A percentile compares a stretch with the other conserved stretches of the same genome.
phyloP scores from a whole-genome alignment of 805 yeast genomes.

The Candida alai region DNA sequence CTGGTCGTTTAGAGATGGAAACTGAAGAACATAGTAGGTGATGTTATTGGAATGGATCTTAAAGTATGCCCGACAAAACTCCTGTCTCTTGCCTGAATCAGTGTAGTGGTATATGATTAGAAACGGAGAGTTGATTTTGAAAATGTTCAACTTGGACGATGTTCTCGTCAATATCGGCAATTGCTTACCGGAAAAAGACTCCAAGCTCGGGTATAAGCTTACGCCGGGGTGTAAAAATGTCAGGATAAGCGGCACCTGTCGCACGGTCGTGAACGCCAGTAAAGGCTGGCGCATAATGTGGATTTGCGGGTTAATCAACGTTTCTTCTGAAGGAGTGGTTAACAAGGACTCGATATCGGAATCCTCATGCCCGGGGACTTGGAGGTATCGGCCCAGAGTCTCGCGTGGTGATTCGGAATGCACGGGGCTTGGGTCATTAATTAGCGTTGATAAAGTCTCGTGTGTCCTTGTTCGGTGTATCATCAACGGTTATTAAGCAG shows the following conservation, averaged over 20 bases:
- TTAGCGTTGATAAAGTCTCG: conserved; percentile 7
- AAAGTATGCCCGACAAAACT: conserved; percentile 28
- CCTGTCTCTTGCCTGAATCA: conserved; percentile 13
- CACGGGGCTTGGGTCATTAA: not conserved
- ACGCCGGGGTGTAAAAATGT: conserved; percentile 16
- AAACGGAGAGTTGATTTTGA: conserved; percentile 27
- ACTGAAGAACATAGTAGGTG: conserved; percentile 26
- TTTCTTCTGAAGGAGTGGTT: conserved; percentile 2
- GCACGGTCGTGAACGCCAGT: conserved; percentile 1
- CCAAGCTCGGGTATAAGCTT: conserved; percentile 5
- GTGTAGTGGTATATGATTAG: conserved; percentile 19
- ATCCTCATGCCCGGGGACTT: too few species aligned
- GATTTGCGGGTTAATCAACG: conserved; percentile 2
- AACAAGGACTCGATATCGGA: not conserved
- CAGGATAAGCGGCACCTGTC: conserved; percentile 18
- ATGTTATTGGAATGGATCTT: conserved; percentile 25
- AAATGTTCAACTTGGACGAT: conserved; percentile 14
- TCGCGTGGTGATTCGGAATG: too few species aligned
- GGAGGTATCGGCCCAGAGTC: too few species aligned
- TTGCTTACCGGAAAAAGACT: not conserved
- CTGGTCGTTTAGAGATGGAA: conserved; percentile 8
- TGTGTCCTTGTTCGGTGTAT: conserved; percentile 5
- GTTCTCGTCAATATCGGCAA: conserved; percentile 5
- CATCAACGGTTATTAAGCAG: too few species aligned
- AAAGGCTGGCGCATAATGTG: conserved; percentile 1